These are phyloP conservation scores for Syncephalastrum monosporum DNA, from an alignment of 371 early-diverging fungal genomes.

Conservation along the genomic window DNA sequence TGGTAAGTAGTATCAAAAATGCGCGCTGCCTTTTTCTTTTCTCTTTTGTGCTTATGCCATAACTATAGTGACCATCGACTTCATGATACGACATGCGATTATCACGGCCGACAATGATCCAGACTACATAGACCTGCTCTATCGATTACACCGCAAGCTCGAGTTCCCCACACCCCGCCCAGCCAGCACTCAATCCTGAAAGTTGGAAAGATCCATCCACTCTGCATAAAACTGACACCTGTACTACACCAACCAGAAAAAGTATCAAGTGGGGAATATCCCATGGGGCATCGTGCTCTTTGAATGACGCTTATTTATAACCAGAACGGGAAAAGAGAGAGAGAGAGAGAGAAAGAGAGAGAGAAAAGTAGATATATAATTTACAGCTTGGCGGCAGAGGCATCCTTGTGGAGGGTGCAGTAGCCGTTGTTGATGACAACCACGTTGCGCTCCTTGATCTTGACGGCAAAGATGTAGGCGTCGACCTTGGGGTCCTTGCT, in stretches of 20 bases:
- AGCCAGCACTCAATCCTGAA: no score
- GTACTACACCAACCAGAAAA: no score
- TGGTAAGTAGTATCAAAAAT: conserved; percentile 17
- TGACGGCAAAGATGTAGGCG: conserved; percentile 51
- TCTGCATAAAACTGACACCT: no score
- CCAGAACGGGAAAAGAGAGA: no score
- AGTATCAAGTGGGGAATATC: no score
- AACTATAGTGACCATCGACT: conserved; percentile 72
- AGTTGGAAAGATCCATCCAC: no score
- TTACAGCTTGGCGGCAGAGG: conserved; percentile 30
- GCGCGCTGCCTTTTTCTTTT: not conserved
- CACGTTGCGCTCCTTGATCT: conserved; percentile 49
- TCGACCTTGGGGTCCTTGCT: conserved; percentile 32
- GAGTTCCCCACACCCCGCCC: conserved; percentile 67
- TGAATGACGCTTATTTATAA: no score
- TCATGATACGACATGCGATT: conserved; percentile 76
- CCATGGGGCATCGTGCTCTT: no score
- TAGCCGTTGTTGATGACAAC: conserved; percentile 50
- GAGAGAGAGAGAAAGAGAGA: no score
- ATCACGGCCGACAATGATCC: conserved; percentile 82
- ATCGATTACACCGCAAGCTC: conserved; percentile 62
- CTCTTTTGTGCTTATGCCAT: not conserved
- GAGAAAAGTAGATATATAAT: not conserved
- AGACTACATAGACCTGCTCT: conserved; percentile 70
- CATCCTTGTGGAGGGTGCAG: conserved; percentile 35